A percentile compares a stretch with the other conserved stretches of the same genome.
Evolutionary conservation across 345 rosid genomes (phyloP).

Genomic region (Camelina hispida): DNA sequence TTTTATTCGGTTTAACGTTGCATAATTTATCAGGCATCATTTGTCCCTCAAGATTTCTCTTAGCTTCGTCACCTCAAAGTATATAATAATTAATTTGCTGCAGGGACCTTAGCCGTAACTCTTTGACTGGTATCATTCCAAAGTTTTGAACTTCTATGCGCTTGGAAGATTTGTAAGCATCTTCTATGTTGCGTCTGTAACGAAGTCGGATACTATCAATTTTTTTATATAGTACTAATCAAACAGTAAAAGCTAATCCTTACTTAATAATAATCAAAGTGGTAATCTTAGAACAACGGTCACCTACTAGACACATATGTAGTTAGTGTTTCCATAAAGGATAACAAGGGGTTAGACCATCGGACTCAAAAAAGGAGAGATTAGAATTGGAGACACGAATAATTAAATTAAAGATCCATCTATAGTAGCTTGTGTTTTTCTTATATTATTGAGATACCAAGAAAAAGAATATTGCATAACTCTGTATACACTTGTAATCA

Average conservation of each 20-base stretch:
- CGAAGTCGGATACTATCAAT: not conserved
- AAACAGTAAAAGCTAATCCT: too few relatives aligned
- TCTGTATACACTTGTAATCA: not conserved
- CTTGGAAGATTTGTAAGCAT: constrained; percentile 63
- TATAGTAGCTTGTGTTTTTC: too few relatives aligned
- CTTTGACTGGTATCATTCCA: constrained; percentile 76
- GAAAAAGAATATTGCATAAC: not conserved
- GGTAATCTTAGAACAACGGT: too few relatives aligned
- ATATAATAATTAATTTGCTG: constrained; percentile 1
- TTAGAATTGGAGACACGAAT: too few relatives aligned
- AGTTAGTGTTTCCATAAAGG: too few relatives aligned
- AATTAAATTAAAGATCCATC: too few relatives aligned
- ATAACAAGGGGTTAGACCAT: too few relatives aligned
- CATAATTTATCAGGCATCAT: constrained; percentile 64
- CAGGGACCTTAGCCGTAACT: constrained; percentile 80
- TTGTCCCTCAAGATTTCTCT: constrained; percentile 72
- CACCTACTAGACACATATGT: too few relatives aligned
- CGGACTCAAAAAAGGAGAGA: too few relatives aligned
- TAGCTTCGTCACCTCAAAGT: constrained; percentile 65
- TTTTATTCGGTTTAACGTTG: not conserved
- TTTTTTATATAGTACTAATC: too few relatives aligned
- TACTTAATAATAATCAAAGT: too few relatives aligned
- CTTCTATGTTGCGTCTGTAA: not conserved
- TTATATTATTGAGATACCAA: too few relatives aligned
- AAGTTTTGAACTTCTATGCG: constrained; percentile 73